A percentile compares a stretch with the other conserved stretches of the same genome.
phyloP scores from a whole-genome alignment of 768 basidiomycete species.

The Rhodosporidiobolus sp. region DNA sequence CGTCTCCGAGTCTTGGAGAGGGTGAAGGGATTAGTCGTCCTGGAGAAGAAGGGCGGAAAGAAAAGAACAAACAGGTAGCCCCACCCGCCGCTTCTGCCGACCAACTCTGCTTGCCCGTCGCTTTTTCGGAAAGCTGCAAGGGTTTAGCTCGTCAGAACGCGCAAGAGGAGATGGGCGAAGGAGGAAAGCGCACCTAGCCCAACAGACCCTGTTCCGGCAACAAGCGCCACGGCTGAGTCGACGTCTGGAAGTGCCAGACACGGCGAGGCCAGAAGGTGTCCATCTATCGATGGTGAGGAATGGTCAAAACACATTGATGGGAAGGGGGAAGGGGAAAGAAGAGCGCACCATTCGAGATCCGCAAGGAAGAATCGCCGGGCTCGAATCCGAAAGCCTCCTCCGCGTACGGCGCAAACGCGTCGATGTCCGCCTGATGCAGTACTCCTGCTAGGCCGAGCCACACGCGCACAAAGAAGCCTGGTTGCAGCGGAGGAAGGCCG shows the following conservation, averaged over 20 bases:
- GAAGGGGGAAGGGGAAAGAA: not conserved
- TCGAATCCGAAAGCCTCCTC: conserved; percentile 30
- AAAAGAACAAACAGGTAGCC: conserved; percentile 45
- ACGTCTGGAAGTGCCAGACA: conserved; percentile 32
- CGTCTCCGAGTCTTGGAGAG: conserved; percentile 45
- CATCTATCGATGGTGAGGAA: conserved; percentile 42
- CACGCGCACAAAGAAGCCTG: conserved; percentile 41
- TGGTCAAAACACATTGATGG: not conserved
- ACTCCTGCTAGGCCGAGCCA: conserved; percentile 48
- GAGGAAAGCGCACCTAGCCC: conserved; percentile 28
- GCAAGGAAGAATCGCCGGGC: conserved; percentile 15
- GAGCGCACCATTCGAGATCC: conserved; percentile 46
- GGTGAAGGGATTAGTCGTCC: rapidly evolving
- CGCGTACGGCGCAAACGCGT: conserved; percentile 38
- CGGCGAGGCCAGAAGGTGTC: conserved; percentile 47
- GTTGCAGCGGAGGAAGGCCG: not conserved
- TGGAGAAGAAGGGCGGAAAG: not conserved
- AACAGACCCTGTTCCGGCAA: conserved; percentile 46
- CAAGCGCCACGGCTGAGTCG: conserved; percentile 44
- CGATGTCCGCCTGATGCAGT: conserved; percentile 29
- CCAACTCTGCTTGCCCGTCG: conserved; percentile 35
- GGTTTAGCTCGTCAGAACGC: too few species aligned
- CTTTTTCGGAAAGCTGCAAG: conserved; percentile 38
- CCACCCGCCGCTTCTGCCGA: conserved; percentile 44
- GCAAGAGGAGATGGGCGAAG: not conserved